Evolutionary conservation across 768 basidiomycete genomes (phyloP), one percentile per base, ranked within the genome.

Genomic region (Termitomyces sp.): DNA sequence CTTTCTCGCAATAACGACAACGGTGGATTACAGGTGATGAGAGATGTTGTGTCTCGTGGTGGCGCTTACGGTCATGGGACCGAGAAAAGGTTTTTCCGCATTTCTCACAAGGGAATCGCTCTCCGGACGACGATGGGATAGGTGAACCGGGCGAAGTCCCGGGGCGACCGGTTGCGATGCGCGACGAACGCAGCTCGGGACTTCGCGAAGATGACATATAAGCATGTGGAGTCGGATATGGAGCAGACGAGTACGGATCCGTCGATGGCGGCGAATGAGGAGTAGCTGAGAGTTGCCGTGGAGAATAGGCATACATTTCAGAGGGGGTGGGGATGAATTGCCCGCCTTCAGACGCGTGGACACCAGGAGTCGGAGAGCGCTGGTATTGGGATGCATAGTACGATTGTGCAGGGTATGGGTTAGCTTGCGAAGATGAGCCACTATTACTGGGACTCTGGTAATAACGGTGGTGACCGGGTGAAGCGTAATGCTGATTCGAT

Each of bases 71-170:
- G 70, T 92, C 89, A 69, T 90, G 88, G 55, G 85, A 78, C 58
- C 89, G 81, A 34, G 87, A 88, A 68, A 91, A 91, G 24, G 87
- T 85, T 69, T 87, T 86, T 51, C 84, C 83, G 67, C 89, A 91
- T 60, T 80, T 78, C 55, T 86, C 81, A 71, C 89, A 91, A 54
- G 78, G 75, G 71, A 78, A 88, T 38, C 87, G 81, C 64, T 89
- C 87, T 47, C 77, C 78, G 45, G 75, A 70, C 51, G 77, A 70
- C 55, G 74, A 75, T 43, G 73, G 67, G 37, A 68, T 66, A 37
- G 74, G 71, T 24, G 76, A 72, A 35, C 68, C 61, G 61, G 77
- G 68, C 57, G 70, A 60, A 56, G 74, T 74, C 62, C 60, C 70
- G 61, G 67, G 76, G 59, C 76, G 74, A 54, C 67, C 69, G 52